Percentiles rank a stretch among this genome's conserved stretches.
Evolutionary conservation across 2,329 filamentous ascomycete species (phyloP).

Genomic region (Aspergillaceae sp.): DNA sequence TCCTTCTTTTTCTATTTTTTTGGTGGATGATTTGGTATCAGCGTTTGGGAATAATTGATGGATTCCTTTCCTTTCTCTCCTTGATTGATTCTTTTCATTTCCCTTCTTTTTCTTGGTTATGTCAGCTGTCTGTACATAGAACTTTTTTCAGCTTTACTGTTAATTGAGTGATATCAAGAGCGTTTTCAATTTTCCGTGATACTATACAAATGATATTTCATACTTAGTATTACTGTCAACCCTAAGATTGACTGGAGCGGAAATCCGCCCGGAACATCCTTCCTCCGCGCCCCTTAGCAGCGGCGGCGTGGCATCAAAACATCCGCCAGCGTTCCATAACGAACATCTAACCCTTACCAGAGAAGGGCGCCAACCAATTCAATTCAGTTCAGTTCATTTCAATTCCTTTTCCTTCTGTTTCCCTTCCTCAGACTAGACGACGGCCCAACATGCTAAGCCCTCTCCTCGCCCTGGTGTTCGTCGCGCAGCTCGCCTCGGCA

Average conservation of each 20-base stretch:
- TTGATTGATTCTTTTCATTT: too few species aligned
- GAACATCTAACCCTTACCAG: neutral
- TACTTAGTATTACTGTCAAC: neutral
- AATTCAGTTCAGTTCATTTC: conserved; percentile 9
- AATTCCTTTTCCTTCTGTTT: neutral
- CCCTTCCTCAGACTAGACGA: neutral
- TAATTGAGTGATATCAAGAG: too few species aligned
- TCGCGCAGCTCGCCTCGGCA: conserved; percentile 44
- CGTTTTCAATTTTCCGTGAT: too few species aligned
- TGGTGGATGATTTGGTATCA: too few species aligned
- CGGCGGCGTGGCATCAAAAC: conserved; percentile 27
- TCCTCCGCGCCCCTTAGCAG: conserved; percentile 20
- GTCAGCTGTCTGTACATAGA: neutral
- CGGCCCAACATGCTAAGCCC: conserved; percentile 16
- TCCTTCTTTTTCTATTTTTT: neutral
- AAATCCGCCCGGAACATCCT: conserved; percentile 19
- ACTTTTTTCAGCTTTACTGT: neutral
- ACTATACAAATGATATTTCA: neutral
- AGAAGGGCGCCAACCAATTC: neutral
- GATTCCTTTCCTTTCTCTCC: too few species aligned
- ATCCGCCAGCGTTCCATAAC: conserved; percentile 14
- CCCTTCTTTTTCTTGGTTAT: neutral
- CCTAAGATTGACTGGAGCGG: neutral
- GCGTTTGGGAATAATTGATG: neutral
- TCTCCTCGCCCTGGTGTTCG: conserved; percentile 21